Conservation (phyloP, 2,329 filamentous ascomycete genomes). For the Colletotrichum cuscutae region DNA sequence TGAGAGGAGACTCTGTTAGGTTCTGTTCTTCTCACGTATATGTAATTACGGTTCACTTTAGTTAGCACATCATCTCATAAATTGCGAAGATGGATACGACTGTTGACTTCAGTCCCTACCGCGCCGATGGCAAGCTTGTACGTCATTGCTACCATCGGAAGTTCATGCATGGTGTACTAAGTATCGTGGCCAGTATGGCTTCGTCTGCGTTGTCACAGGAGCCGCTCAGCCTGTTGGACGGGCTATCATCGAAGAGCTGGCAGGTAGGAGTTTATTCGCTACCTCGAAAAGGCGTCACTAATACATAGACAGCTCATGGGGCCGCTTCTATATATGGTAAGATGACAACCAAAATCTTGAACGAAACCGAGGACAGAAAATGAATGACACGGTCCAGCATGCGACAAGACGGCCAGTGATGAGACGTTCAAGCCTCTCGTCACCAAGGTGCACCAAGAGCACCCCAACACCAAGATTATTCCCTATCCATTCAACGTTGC, state of each 20-base stretch:
- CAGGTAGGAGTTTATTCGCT: conserved; percentile 49
- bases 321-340: conserved; percentile 71
- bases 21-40: background rate
- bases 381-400: conserved; percentile 49
- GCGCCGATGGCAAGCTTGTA: conserved; percentile 66
- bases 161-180: background rate
- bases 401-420: conserved; percentile 54
- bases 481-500: conserved; percentile 68
- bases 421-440: conserved; percentile 52
- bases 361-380: background rate
- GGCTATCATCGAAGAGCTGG: conserved; percentile 69
- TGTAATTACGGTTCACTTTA: background rate
- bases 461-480: conserved; percentile 69
- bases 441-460: conserved; percentile 51
- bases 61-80: background rate
- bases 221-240: conserved; percentile 69
- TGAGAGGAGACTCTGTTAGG: background rate
- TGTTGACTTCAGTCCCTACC: conserved; percentile 66
- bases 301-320: conserved; percentile 61
- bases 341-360: background rate
- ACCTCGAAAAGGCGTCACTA: conserved; percentile 22
- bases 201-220: conserved; percentile 72
- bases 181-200: conserved; percentile 62
- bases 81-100: conserved; percentile 42
- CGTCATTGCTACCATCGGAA: conserved; percentile 36